Evolutionary conservation across 2,329 filamentous ascomycete genomes (phyloP).

Genomic region (Cladosporium sp.): DNA sequence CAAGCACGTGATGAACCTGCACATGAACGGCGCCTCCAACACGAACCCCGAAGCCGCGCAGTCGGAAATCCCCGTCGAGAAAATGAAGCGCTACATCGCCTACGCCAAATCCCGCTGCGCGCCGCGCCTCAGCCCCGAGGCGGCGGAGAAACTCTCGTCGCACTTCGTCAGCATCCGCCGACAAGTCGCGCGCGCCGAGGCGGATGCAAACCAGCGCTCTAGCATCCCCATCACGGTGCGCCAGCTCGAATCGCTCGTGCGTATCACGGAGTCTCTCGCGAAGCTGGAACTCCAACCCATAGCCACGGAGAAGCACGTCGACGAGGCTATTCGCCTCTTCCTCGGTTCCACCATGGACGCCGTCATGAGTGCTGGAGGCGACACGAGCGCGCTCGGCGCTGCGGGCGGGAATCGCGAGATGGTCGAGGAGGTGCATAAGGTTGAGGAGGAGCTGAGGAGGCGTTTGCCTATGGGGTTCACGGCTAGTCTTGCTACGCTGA

Average conservation of each 20-base stretch:
- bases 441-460: conserved; percentile 84
- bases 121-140: conserved; percentile 82
- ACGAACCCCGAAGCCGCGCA: conserved; percentile 76
- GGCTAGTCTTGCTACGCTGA: conserved; percentile 79
- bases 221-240: conserved; percentile 97
- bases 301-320: conserved; percentile 86
- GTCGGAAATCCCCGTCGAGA: conserved; percentile 88
- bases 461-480: conserved; percentile 90
- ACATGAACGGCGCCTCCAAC: conserved; percentile 82
- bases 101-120: conserved; percentile 97
- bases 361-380: conserved; percentile 48
- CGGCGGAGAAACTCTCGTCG: conserved; percentile 91
- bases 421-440: conserved; percentile 80
- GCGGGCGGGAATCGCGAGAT: conserved; percentile 73
- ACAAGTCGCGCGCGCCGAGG: conserved; percentile 86
- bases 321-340: conserved; percentile 96
- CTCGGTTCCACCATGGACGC: conserved; percentile 97
- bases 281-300: conserved; percentile 84
- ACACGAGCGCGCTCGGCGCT: conserved; percentile 75
- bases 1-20: conserved; percentile 94
- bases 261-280: conserved; percentile 92
- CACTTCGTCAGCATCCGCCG: conserved; percentile 96
- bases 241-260: conserved; percentile 94
- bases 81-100: conserved; percentile 95
- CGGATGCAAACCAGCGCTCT: conserved; percentile 83